These are phyloP conservation scores for Haematococcus lacustris DNA, from an alignment of 139 green algal species.

Conservation along the genomic window DNA sequence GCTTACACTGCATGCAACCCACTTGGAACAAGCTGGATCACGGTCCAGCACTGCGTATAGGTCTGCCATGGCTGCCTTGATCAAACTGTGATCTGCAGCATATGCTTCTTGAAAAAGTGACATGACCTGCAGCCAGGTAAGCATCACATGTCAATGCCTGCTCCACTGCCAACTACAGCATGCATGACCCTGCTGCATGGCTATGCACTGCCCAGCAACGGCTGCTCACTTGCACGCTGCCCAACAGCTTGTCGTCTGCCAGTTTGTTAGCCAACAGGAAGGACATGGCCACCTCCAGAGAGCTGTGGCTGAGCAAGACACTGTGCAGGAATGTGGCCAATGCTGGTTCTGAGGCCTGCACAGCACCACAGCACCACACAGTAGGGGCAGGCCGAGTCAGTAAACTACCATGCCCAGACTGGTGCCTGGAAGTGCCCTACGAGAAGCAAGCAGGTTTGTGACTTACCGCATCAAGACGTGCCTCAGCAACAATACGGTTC, in stretches of 20 bases:
- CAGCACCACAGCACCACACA: no score
- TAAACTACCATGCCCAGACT: no score
- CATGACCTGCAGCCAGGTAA: no score
- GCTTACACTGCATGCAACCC: no score
- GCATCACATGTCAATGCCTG: no score
- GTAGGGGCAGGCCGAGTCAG: no score
- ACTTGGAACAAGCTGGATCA: conserved; percentile 71
- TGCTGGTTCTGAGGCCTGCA: conserved; percentile 71
- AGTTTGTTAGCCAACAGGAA: conserved; percentile 96
- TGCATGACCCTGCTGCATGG: no score
- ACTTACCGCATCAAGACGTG: conserved; percentile 30
- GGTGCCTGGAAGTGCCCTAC: no score
- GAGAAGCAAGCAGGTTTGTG: no score
- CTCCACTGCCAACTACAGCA: no score
- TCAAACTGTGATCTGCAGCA: conserved; percentile 27
- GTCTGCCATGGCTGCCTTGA: conserved; percentile 68
- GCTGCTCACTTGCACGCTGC: conserved; percentile 53
- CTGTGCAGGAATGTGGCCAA: conserved; percentile 83
- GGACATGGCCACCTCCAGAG: conserved; percentile 67
- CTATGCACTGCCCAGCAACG: no score
- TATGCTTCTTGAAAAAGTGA: conserved; percentile 34
- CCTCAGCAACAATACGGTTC: conserved; percentile 53
- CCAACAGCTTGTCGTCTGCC: conserved; percentile 70
- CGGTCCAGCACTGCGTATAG: conserved; percentile 60
- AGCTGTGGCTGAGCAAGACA: conserved; percentile 79